Evolutionary conservation across 352 stramenopile genomes (phyloP).

Genomic region (Peronospora destructor): DNA sequence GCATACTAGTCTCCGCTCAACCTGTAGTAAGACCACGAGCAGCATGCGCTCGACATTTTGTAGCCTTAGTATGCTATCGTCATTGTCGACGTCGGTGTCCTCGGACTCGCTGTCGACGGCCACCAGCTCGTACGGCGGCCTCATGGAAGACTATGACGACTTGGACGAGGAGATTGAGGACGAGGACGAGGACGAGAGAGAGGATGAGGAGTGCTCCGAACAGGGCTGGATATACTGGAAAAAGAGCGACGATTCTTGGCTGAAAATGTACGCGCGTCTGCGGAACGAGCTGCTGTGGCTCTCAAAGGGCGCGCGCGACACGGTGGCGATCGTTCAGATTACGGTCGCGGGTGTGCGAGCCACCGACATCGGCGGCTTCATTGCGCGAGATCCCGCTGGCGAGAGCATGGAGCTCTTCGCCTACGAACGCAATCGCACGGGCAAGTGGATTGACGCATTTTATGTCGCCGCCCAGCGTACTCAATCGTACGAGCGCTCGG

Average conservation of each 20-base stretch:
- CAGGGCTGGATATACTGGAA: conserved; percentile 79
- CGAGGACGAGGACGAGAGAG: not conserved
- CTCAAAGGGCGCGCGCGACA: conserved; percentile 33
- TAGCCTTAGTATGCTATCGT: conserved; percentile 35
- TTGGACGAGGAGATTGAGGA: conserved; percentile 19
- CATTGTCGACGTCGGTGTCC: conserved; percentile 19
- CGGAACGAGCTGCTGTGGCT: conserved; percentile 67
- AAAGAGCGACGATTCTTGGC: conserved; percentile 52
- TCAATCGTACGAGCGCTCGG: conserved; percentile 39
- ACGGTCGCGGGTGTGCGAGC: conserved; percentile 44
- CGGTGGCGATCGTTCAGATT: conserved; percentile 59
- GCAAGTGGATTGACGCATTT: conserved; percentile 60
- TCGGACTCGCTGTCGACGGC: conserved; percentile 35
- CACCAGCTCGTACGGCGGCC: conserved; percentile 44
- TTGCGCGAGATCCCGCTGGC: conserved; percentile 40
- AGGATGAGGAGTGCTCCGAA: conserved; percentile 19
- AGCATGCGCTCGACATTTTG: conserved; percentile 25
- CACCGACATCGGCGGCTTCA: conserved; percentile 43
- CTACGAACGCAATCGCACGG: conserved; percentile 48
- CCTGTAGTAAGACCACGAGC: conserved; percentile 17
- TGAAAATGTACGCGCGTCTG: conserved; percentile 69
- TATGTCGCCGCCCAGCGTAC: conserved; percentile 51
- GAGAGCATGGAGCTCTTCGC: conserved; percentile 73
- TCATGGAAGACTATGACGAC: conserved; percentile 34
- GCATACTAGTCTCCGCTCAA: conserved; percentile 13